phyloP scores from a whole-genome alignment of 2,329 filamentous ascomycete species.

The Xylariaceae sp. region DNA sequence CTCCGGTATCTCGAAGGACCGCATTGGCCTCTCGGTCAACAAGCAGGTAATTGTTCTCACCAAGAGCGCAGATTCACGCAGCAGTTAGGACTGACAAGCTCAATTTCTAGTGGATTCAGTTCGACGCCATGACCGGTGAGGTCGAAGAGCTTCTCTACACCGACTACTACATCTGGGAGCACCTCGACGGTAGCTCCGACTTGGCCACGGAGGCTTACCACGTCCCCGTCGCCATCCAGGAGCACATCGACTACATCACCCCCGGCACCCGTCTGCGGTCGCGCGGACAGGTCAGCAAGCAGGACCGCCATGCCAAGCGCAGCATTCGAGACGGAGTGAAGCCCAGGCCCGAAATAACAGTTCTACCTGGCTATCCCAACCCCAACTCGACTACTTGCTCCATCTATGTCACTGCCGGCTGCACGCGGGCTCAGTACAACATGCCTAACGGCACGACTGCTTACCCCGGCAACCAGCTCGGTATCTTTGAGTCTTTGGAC shows the following conservation, averaged over 20 bases:
- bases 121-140: slow-evolving; percentile 33
- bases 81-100: neutral
- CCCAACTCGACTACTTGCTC: slow-evolving; percentile 23
- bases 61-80: neutral
- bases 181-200: slow-evolving; percentile 22
- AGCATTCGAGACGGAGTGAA: slow-evolving; percentile 7
- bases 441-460: slow-evolving; percentile 20
- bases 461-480: slow-evolving; percentile 22
- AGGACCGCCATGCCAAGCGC: slow-evolving; percentile 17
- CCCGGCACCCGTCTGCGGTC: slow-evolving; percentile 20
- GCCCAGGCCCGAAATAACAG: slow-evolving; percentile 17
- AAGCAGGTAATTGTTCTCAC: slow-evolving; percentile 18
- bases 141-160: slow-evolving; percentile 33
- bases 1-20: slow-evolving; percentile 27
- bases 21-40: slow-evolving; percentile 22
- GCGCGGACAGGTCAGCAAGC: slow-evolving; percentile 6
- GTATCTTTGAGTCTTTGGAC: slow-evolving; percentile 35
- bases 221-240: slow-evolving; percentile 20
- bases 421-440: slow-evolving; percentile 23
- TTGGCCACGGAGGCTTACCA: slow-evolving; percentile 23
- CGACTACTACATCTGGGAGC: slow-evolving; percentile 34
- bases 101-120: slow-evolving; percentile 32
- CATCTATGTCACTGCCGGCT: slow-evolving; percentile 22
- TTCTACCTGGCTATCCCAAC: slow-evolving; percentile 15
- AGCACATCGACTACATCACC: slow-evolving; percentile 26